Evolutionary conservation across 495 filamentous ascomycete genomes (phyloP), one percentile per base, ranked within the genome.

Genomic region (Letharia columbiana): DNA sequence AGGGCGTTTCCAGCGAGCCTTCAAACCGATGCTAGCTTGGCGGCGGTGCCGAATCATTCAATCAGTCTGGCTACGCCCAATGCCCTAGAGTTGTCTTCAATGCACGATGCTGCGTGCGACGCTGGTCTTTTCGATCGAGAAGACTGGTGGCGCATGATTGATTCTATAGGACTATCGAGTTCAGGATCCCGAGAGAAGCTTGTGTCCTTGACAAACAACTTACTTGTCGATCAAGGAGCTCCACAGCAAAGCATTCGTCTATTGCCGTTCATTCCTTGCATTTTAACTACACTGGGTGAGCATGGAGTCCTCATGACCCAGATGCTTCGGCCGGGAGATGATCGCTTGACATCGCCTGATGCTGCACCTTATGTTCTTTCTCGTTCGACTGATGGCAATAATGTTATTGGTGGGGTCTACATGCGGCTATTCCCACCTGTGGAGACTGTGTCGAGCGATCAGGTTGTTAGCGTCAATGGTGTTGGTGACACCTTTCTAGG

Each of bases 401-500:
- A 81, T 4, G 71, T 75, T n/a, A 79, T 96, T 8, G 91, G 89
- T 7, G 92, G 91, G 0, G 82, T 96, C 23, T 96, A 95, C 70
- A 90, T 97, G 86, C 80, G 90, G 49, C 73, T 92, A 33, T 94
- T 91, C 75, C 83, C 87, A 0, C 79, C 89, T 18, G 82, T 81
- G 4, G 86, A 89, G 75, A 73, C 77, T n/a, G 77, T 96, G 2
- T 61, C 68, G 15, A 69, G 76, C 0, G 74, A 81, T 20, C 83
- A 91, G 40, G 79, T 96, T 7, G 86, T 93, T 17, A 93, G 89
- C 68, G 94, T 97, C 17, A 98, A 97, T 73, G 94, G 92, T 0
- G 92, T 91, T 0, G 94, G 94, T 8, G 94, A 98, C 77, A 98
- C 94, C 0, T 90, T 97, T 69, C 77, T 94, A 3, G 94, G 93